phyloP scores from a whole-genome alignment of 306 rosid genomes.

The Sphenostylis stenocarpa region DNA sequence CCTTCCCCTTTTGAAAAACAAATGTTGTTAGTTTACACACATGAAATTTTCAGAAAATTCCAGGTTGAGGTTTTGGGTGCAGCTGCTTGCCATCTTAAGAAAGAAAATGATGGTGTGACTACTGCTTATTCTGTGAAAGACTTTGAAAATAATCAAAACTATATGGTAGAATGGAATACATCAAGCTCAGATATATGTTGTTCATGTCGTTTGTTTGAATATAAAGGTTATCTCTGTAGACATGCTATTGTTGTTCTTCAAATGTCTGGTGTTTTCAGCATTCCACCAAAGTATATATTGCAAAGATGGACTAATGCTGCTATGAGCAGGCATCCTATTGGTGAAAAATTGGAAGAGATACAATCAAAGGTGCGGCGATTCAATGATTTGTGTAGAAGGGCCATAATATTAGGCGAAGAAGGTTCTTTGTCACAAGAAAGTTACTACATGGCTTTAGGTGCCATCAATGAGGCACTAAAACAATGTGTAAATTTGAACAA shows the following conservation, averaged over 20 bases:
- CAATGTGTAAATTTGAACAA: conserved; percentile 48
- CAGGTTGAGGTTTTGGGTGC: conserved; percentile 65
- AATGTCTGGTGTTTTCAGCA: conserved; percentile 66
- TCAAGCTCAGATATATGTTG: conserved; percentile 57
- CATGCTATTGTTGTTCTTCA: conserved; percentile 65
- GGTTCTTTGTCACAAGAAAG: conserved; percentile 63
- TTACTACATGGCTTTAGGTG: conserved; percentile 51
- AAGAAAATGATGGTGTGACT: conserved; percentile 45
- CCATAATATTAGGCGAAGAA: conserved; percentile 70
- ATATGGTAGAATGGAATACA: conserved; percentile 54
- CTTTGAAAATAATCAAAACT: conserved; percentile 51
- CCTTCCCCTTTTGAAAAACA: conserved; percentile 70
- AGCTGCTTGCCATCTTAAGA: conserved; percentile 69
- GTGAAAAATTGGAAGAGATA: conserved; percentile 62
- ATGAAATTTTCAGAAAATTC: conserved; percentile 53
- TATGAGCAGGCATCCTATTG: conserved; percentile 54
- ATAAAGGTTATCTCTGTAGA: conserved; percentile 58
- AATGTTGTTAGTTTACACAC: conserved; percentile 50
- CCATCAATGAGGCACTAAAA: conserved; percentile 50
- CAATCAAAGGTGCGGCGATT: conserved; percentile 61
- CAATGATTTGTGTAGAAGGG: conserved; percentile 61
- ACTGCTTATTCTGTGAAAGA: conserved; percentile 52
- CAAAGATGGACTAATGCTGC: conserved; percentile 69
- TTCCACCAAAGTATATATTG: conserved; percentile 58
- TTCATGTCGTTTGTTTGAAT: conserved; percentile 65